Evolutionary conservation across 305 asterid species (phyloP).

Genomic region (Fraxinus ornus): DNA sequence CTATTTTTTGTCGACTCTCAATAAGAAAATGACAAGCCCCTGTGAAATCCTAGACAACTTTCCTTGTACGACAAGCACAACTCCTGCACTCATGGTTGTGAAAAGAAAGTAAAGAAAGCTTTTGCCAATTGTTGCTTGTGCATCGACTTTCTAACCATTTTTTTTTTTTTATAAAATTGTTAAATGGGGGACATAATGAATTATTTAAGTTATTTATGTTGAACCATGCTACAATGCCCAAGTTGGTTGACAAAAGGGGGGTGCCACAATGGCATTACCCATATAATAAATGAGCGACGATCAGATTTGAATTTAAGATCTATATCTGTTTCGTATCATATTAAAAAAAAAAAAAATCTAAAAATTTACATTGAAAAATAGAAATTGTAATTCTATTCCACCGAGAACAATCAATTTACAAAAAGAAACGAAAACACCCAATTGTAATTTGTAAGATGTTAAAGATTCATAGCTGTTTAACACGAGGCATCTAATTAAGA

Average conservation of each 20-base stretch:
- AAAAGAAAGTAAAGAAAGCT: constrained; percentile 64
- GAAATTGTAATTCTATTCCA: not conserved
- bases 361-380: too few relatives aligned
- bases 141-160: constrained; percentile 8
- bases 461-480: too few relatives aligned
- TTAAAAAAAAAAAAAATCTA: too few relatives aligned
- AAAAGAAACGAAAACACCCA: not conserved
- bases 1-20: not conserved
- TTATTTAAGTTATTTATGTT: not conserved
- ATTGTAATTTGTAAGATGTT: not conserved
- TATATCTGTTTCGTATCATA: not conserved
- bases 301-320: not conserved
- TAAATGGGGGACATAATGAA: not conserved
- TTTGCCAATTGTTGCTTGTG: constrained; percentile 38
- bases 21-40: not conserved
- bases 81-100: constrained; percentile 56
- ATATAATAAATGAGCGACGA: not conserved
- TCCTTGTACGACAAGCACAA: not conserved
- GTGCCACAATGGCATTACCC: too few relatives aligned
- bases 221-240: too few relatives aligned
- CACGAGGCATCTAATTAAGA: not conserved
- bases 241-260: too few relatives aligned
- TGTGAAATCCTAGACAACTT: too few relatives aligned
- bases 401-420: not conserved
- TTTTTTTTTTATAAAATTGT: too few relatives aligned